Evolutionary conservation across 371 early-diverging fungal genomes (phyloP).

Genomic region (Zychaea mexicana): DNA sequence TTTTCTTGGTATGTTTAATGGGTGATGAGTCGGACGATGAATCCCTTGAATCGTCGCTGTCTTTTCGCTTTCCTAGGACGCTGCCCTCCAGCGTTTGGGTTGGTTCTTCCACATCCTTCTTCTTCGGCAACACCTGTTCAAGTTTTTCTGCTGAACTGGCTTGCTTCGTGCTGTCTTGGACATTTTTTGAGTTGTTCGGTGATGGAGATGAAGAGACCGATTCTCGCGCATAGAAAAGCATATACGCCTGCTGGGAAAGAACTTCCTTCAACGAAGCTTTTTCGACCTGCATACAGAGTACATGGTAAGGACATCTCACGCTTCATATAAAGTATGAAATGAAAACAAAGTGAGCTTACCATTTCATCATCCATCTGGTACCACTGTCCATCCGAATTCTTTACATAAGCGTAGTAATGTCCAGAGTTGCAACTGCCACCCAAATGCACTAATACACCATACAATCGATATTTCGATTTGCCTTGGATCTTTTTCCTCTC

Average conservation of each 20-base stretch:
- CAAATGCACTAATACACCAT: slow-evolving; percentile 79
- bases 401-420: slow-evolving; percentile 76
- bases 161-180: not conserved
- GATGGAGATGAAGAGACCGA: not conserved
- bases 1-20: not conserved
- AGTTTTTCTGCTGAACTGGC: not conserved
- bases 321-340: too few species aligned
- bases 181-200: not conserved
- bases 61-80: not conserved
- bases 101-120: not conserved
- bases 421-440: slow-evolving; percentile 77
- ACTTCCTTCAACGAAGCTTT: slow-evolving; percentile 69
- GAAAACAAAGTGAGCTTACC: slow-evolving; percentile 37
- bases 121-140: not conserved
- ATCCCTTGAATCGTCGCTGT: not conserved
- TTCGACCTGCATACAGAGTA: slow-evolving; percentile 32
- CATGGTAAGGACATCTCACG: too few species aligned
- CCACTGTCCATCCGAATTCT: slow-evolving; percentile 74
- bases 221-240: slow-evolving; percentile 74
- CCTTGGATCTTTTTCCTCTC: slow-evolving; percentile 18
- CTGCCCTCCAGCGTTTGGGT: not conserved
- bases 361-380: slow-evolving; percentile 80
- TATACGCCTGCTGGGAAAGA: slow-evolving; percentile 75
- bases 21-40: too few species aligned
- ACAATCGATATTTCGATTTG: slow-evolving; percentile 57